A percentile compares a stretch with the other conserved stretches of the same genome.
These are phyloP conservation scores for Aspergillus unguis DNA, from an alignment of 2,329 filamentous ascomycete genomes.

Conservation along the genomic window DNA sequence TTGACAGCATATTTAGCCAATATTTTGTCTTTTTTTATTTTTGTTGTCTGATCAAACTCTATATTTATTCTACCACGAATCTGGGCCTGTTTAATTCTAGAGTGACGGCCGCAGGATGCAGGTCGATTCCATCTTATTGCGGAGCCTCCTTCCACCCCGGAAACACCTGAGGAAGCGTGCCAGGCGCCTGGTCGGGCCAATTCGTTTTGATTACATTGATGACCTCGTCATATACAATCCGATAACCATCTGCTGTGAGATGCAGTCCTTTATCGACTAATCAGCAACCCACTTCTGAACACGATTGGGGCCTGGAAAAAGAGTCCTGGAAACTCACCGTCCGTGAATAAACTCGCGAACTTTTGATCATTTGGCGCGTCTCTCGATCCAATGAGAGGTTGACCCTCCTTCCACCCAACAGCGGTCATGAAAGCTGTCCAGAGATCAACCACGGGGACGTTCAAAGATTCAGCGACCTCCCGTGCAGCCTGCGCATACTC, in stretches of 20 bases:
- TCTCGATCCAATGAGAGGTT: slow-evolving; percentile 55
- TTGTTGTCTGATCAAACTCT: too few relatives aligned
- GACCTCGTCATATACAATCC: slow-evolving; percentile 53
- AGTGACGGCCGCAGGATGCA: too few relatives aligned
- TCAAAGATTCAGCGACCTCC: slow-evolving; percentile 55
- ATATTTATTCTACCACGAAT: too few relatives aligned
- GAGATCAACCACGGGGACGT: slow-evolving; percentile 69
- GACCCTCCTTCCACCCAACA: slow-evolving; percentile 51
- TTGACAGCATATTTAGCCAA: slow-evolving; percentile 1
- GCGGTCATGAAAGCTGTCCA: slow-evolving; percentile 73
- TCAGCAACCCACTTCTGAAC: background rate
- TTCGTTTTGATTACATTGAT: slow-evolving; percentile 49
- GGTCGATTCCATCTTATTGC: slow-evolving; percentile 22
- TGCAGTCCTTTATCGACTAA: slow-evolving; percentile 47
- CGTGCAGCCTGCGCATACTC: slow-evolving; percentile 65
- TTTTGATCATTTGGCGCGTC: slow-evolving; percentile 57
- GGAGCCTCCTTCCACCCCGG: slow-evolving; percentile 51
- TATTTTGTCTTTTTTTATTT: background rate
- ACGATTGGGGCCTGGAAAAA: too few relatives aligned
- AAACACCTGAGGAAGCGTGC: slow-evolving; percentile 51
- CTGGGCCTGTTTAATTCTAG: too few relatives aligned
- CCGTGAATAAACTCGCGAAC: slow-evolving; percentile 51
- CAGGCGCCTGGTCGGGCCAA: slow-evolving; percentile 56
- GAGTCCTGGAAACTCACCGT: slow-evolving; percentile 47
- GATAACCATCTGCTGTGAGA: slow-evolving; percentile 55